These are phyloP conservation scores for Aspergillus amoenus DNA, from an alignment of 2,329 filamentous ascomycete genomes.

Conservation along the genomic window DNA sequence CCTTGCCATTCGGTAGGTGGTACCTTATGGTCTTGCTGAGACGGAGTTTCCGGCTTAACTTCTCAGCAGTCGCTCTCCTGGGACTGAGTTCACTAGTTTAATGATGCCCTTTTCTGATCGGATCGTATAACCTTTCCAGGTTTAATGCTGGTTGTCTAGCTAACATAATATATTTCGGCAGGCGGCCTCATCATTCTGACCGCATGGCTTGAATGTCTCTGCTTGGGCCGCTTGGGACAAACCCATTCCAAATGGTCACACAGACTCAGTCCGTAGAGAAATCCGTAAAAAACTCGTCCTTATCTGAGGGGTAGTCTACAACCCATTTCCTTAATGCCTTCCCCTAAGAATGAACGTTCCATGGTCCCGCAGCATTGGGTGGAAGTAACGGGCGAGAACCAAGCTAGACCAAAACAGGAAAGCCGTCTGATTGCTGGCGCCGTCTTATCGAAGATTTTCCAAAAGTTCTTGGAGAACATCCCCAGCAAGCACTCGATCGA, in stretches of 20 bases:
- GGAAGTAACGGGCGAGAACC: too few relatives aligned
- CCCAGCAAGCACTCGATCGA: background rate
- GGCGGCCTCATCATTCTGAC: background rate
- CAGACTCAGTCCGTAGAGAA: background rate
- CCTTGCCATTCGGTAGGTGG: background rate
- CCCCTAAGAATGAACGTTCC: too few relatives aligned
- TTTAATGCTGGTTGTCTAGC: background rate
- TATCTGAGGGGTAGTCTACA: too few relatives aligned
- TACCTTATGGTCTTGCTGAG: background rate
- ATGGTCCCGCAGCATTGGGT: too few relatives aligned
- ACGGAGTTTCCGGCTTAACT: background rate
- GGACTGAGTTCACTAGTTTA: background rate
- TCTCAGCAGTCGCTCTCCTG: background rate
- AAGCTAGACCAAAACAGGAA: too few relatives aligned
- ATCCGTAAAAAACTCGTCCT: too few relatives aligned
- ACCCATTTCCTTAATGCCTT: too few relatives aligned
- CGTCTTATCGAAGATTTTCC: constrained; percentile 3
- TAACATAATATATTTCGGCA: background rate
- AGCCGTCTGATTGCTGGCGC: background rate
- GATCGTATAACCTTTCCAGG: background rate
- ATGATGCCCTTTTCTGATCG: background rate
- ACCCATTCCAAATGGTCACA: background rate
- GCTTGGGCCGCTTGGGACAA: background rate
- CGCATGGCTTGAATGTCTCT: background rate
- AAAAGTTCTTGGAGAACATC: background rate